A percentile compares a stretch with the other conserved stretches of the same genome.
Conservation (phyloP, 345 rosid genomes). For the Barbarea vulgaris region DNA sequence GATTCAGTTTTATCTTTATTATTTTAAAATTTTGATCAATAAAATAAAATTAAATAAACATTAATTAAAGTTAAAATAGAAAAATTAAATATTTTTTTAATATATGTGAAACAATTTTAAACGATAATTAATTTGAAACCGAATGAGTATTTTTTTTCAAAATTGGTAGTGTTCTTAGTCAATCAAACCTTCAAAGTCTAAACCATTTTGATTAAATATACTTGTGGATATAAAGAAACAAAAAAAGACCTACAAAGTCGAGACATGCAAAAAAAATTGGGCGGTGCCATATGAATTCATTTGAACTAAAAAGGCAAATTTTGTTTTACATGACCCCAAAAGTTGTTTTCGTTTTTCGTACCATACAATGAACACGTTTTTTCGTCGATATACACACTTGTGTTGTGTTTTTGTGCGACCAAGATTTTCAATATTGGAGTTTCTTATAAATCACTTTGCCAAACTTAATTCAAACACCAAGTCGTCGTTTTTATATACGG, state of each 20-base stretch:
- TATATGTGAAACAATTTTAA: too few species aligned
- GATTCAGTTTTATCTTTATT: too few species aligned
- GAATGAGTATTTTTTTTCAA: background rate
- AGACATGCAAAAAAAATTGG: conserved; percentile 10
- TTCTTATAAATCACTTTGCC: conserved; percentile 8
- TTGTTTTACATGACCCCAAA: conserved; percentile 36
- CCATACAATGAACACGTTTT: conserved; percentile 17
- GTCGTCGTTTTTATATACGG: background rate
- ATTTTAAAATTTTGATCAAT: too few species aligned
- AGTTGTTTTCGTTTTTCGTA: background rate
- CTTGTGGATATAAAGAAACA: background rate
- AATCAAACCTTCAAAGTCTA: background rate
- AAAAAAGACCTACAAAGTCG: background rate
- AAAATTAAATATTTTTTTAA: too few species aligned
- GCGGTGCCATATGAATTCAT: conserved; percentile 32
- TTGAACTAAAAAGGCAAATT: conserved; percentile 25
- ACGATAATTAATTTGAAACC: too few species aligned
- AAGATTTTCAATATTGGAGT: background rate
- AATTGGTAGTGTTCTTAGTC: background rate
- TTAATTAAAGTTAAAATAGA: too few species aligned
- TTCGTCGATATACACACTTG: conserved; percentile 27
- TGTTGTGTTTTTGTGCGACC: conserved; percentile 35
- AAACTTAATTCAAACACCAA: conserved; percentile 14
- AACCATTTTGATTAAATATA: background rate
- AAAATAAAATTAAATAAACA: too few species aligned